Conservation (phyloP, 371 early-diverging fungal species). For the Mucor racemosus region DNA sequence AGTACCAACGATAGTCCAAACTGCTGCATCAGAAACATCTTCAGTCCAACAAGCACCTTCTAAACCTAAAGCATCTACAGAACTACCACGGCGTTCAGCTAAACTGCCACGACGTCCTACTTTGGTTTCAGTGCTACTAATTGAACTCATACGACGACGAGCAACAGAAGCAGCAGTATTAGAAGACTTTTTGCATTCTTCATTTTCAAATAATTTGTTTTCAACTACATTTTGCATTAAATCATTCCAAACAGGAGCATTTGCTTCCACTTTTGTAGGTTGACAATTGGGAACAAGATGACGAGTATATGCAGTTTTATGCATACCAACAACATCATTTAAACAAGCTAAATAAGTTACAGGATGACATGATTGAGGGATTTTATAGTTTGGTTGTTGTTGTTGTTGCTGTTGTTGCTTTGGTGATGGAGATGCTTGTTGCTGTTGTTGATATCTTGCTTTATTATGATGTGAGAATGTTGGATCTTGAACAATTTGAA, state of each 20-base stretch:
- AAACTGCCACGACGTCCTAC: conserved; percentile 26
- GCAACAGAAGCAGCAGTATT: conserved; percentile 19
- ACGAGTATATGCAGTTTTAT: conserved; percentile 60
- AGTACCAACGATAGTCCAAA: conserved; percentile 91
- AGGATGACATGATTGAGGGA: conserved; percentile 49
- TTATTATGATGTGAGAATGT: conserved; percentile 41
- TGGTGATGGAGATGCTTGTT: conserved; percentile 30
- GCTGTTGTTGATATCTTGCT: conserved; percentile 28
- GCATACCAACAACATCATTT: conserved; percentile 80
- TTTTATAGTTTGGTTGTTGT: conserved; percentile 9
- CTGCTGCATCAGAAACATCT: conserved; percentile 85
- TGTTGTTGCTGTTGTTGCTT: conserved; percentile 27
- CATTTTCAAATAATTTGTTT: neutral
- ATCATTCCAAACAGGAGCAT: conserved; percentile 9
- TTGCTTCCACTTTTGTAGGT: neutral
- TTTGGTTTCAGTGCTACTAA: conserved; percentile 22
- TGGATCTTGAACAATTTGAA: conserved; percentile 74
- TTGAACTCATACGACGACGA: conserved; percentile 51
- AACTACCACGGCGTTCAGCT: conserved; percentile 23
- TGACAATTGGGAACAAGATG: neutral
- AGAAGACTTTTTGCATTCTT: conserved; percentile 11
- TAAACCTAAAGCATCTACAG: conserved; percentile 17
- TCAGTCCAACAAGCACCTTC: conserved; percentile 73
- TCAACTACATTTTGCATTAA: conserved; percentile 7
- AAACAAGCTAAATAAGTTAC: conserved; percentile 78